Evolutionary conservation across 2,329 filamentous ascomycete genomes (phyloP).

Genomic region (Passalora sequoiae): DNA sequence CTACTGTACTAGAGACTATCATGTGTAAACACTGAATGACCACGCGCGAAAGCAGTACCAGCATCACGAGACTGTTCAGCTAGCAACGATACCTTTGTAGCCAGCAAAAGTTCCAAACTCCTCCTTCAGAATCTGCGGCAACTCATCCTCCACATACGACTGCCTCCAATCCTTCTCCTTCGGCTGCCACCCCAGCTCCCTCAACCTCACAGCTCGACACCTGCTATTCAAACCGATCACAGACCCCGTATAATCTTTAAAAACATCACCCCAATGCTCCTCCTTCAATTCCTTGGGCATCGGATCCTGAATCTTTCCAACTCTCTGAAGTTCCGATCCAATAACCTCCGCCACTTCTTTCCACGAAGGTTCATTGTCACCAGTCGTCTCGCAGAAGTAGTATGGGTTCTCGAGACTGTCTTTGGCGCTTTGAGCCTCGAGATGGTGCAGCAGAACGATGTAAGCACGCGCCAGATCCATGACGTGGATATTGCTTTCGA

Average conservation of each 20-base stretch:
- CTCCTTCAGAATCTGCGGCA: constrained; percentile 34
- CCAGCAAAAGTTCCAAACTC: constrained; percentile 25
- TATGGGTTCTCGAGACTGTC: constrained; percentile 43
- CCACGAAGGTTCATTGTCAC: constrained; percentile 43
- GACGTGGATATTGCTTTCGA: constrained; percentile 46
- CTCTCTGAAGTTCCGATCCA: constrained; percentile 35
- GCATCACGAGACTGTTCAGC: too few relatives aligned
- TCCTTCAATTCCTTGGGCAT: constrained; percentile 35
- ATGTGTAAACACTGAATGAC: too few relatives aligned
- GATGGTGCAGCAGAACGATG: constrained; percentile 42
- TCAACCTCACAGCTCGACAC: constrained; percentile 41
- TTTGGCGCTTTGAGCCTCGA: constrained; percentile 35
- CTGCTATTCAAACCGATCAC: constrained; percentile 43
- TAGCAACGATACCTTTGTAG: constrained; percentile 17
- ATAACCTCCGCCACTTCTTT: constrained; percentile 37
- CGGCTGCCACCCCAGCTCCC: constrained; percentile 44
- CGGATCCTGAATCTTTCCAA: constrained; percentile 37
- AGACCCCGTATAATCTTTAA: constrained; percentile 34
- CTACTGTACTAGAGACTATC: too few relatives aligned
- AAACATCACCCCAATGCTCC: constrained; percentile 40
- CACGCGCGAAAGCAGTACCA: too few relatives aligned
- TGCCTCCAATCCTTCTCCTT: constrained; percentile 40
- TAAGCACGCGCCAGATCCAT: constrained; percentile 45
- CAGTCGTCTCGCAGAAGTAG: constrained; percentile 45
- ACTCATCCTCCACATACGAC: constrained; percentile 41